These are phyloP conservation scores for Xylaria sp. DNA, from an alignment of 2,329 filamentous ascomycete genomes.

Conservation along the genomic window DNA sequence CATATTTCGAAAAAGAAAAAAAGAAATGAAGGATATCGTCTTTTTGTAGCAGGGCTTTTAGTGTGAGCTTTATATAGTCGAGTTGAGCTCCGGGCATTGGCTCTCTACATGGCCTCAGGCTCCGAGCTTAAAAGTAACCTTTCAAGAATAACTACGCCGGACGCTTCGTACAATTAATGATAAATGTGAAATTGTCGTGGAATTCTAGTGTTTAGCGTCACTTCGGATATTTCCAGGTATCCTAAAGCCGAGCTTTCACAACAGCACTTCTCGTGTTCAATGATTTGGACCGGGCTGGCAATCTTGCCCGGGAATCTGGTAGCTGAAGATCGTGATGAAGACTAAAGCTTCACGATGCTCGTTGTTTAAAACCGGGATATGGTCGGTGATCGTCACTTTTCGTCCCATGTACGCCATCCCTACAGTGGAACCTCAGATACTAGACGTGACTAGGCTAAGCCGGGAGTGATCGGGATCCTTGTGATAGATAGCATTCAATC, in stretches of 20 bases:
- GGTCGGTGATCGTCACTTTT: background rate
- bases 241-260: background rate
- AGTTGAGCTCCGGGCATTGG: background rate
- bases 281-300: no score
- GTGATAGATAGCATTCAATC: slow-evolving; percentile 29
- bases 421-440: slow-evolving; percentile 12
- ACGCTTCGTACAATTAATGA: background rate
- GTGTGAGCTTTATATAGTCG: background rate
- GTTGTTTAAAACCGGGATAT: slow-evolving; percentile 5
- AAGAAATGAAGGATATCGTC: background rate
- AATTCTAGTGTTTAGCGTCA: background rate
- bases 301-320: background rate
- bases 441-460: slow-evolving; percentile 9
- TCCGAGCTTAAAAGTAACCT: background rate
- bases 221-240: background rate
- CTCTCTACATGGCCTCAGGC: background rate
- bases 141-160: background rate
- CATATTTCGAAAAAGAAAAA: background rate
- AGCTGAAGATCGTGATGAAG: background rate
- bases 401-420: slow-evolving; percentile 1
- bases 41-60: background rate
- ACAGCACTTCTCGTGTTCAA: background rate
- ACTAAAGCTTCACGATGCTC: background rate
- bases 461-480: slow-evolving; percentile 28
- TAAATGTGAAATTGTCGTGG: background rate